Evolutionary conservation across 176 grass and related monocot genomes (phyloP).

Genomic region (Oryza rufipogon): DNA sequence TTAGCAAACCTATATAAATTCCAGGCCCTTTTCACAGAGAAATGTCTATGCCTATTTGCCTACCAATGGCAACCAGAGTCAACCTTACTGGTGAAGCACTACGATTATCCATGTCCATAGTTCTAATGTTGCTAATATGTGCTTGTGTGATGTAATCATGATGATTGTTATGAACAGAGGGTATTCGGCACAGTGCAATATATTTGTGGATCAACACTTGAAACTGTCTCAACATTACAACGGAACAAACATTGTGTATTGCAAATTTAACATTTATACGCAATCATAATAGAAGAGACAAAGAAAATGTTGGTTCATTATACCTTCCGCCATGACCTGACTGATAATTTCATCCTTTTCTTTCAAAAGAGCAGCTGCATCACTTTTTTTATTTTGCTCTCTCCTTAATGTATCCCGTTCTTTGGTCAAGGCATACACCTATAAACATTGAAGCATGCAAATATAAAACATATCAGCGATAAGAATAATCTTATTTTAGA

Average conservation of each 20-base stretch:
- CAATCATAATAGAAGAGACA: slow-evolving; percentile 24
- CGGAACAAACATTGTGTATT: background rate
- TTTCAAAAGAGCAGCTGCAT: slow-evolving; percentile 98
- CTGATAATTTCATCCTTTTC: slow-evolving; percentile 99
- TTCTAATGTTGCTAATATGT: background rate
- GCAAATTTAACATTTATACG: slow-evolving; percentile 12
- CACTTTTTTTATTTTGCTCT: slow-evolving; percentile 97
- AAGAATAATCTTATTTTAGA: slow-evolving; percentile 27
- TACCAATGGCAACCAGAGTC: background rate
- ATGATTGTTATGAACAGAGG: slow-evolving; percentile 1
- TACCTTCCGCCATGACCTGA: slow-evolving; percentile 99
- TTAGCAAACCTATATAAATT: background rate
- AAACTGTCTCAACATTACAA: background rate
- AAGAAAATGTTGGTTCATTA: slow-evolving; percentile 18
- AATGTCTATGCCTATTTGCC: background rate
- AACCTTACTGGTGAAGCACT: background rate
- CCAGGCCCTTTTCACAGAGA: background rate
- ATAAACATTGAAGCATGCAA: slow-evolving; percentile 43
- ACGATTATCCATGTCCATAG: background rate
- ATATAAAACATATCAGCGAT: slow-evolving; percentile 5
- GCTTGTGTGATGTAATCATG: background rate
- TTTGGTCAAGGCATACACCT: slow-evolving; percentile 92
- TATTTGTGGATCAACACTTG: slow-evolving; percentile 17
- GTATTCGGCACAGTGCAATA: background rate
- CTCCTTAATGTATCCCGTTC: slow-evolving; percentile 98